Evolutionary conservation across 2,329 filamentous ascomycete genomes (phyloP).

Genomic region (Calonectria naviculata): DNA sequence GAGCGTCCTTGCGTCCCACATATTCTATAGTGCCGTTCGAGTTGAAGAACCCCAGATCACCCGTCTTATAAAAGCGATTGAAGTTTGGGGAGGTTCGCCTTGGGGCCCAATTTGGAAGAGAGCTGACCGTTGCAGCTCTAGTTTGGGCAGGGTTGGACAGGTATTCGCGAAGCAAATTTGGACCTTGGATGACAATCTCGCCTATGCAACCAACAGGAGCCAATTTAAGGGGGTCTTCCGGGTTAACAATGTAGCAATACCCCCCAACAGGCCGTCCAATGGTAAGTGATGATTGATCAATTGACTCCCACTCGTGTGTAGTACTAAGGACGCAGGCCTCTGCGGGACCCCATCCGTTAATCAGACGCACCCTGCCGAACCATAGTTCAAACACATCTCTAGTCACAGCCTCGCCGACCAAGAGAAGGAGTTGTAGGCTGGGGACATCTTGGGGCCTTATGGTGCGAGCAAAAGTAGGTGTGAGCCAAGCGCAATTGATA

Average conservation of each 20-base stretch:
- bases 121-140: constrained; percentile 44
- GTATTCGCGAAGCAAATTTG: constrained; percentile 38
- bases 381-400: constrained; percentile 16
- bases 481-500: constrained; percentile 2
- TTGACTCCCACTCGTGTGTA: constrained; percentile 7
- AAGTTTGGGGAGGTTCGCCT: not conserved
- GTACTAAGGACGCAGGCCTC: constrained; percentile 18
- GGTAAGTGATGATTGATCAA: constrained; percentile 37
- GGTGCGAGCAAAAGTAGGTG: constrained; percentile 6
- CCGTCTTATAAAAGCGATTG: not conserved
- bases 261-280: not conserved
- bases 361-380: constrained; percentile 11
- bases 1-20: constrained; percentile 53
- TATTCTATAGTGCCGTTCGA: not conserved
- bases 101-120: not conserved
- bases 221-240: constrained; percentile 16
- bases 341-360: constrained; percentile 23
- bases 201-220: constrained; percentile 38
- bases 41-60: not conserved
- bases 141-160: constrained; percentile 15
- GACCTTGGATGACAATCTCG: constrained; percentile 37
- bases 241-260: not conserved
- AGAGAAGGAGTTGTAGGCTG: not conserved
- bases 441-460: not conserved
- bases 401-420: constrained; percentile 21